Conservation (phyloP, 768 basidiomycete species). For the Russula virescens region DNA sequence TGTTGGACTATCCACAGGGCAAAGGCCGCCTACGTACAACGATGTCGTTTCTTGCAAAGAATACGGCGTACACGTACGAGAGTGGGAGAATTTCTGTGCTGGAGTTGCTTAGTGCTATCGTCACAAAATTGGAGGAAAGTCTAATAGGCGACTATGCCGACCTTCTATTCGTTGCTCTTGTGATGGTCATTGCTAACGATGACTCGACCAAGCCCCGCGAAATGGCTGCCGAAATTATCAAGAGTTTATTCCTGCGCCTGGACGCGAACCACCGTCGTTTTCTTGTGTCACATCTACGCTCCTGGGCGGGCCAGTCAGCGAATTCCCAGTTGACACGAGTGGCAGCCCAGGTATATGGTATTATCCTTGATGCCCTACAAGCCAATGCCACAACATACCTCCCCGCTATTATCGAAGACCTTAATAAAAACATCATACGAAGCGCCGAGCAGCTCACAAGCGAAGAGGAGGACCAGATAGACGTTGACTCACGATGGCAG, state of each 20-base stretch:
- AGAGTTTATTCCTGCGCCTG: conserved; percentile 64
- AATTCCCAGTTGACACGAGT: conserved; percentile 64
- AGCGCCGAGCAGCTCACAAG: conserved; percentile 39
- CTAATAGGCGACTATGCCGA: conserved; percentile 78
- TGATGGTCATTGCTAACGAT: conserved; percentile 93
- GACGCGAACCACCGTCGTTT: conserved; percentile 50
- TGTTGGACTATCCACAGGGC: conserved; percentile 96
- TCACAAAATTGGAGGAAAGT: conserved; percentile 74
- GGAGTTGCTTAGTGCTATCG: conserved; percentile 80
- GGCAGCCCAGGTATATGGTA: conserved; percentile 75
- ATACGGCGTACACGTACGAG: conserved; percentile 85
- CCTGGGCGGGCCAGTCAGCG: conserved; percentile 65
- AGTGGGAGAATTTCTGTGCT: conserved; percentile 91
- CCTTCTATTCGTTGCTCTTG: conserved; percentile 83
- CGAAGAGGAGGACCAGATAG: conserved; percentile 44
- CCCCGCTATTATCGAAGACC: conserved; percentile 48
- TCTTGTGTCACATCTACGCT: conserved; percentile 65
- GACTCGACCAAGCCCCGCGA: conserved; percentile 84
- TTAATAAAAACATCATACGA: conserved; percentile 43
- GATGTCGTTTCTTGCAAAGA: conserved; percentile 89
- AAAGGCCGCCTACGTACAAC: conserved; percentile 82
- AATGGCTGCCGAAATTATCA: conserved; percentile 80
- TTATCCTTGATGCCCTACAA: conserved; percentile 67
- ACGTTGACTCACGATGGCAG: conserved; percentile 70
- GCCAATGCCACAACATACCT: conserved; percentile 42